These are phyloP conservation scores for Cercospora sojina DNA, from an alignment of 2,329 filamentous ascomycete species.

Conservation along the genomic window DNA sequence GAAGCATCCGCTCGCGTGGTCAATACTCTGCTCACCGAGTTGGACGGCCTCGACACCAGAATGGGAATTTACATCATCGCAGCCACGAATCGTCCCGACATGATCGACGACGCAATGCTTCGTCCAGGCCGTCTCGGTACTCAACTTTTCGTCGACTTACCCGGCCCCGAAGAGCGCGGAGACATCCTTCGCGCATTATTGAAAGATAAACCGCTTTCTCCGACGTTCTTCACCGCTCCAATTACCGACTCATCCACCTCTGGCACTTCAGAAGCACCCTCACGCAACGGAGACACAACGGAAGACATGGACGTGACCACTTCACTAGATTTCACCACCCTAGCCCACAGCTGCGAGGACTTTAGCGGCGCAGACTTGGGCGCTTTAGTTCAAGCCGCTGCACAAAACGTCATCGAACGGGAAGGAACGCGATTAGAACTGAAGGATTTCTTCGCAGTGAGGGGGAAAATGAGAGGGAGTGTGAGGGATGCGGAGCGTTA, in stretches of 20 bases:
- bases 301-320: not conserved
- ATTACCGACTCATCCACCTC: not conserved
- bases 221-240: not conserved
- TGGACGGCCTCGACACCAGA: slow-evolving; percentile 75
- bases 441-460: slow-evolving; percentile 49
- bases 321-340: slow-evolving; percentile 47
- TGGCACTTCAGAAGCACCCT: not conserved
- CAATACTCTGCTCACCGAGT: slow-evolving; percentile 89
- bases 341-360: slow-evolving; percentile 73
- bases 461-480: slow-evolving; percentile 48
- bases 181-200: slow-evolving; percentile 77
- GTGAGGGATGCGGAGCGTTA: slow-evolving; percentile 60
- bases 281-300: not conserved
- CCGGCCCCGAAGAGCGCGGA: slow-evolving; percentile 72
- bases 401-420: slow-evolving; percentile 55
- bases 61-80: slow-evolving; percentile 91
- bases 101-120: slow-evolving; percentile 94
- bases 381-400: slow-evolving; percentile 59
- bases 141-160: slow-evolving; percentile 84
- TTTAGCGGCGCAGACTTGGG: slow-evolving; percentile 72
- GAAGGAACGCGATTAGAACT: slow-evolving; percentile 47
- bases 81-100: slow-evolving; percentile 91
- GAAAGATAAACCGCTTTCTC: slow-evolving; percentile 47
- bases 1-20: slow-evolving; percentile 88
- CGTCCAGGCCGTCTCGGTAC: slow-evolving; percentile 86